Base-by-base conservation (phyloP, 768 basidiomycete genomes). In the Heimioporus sp. region DNA sequence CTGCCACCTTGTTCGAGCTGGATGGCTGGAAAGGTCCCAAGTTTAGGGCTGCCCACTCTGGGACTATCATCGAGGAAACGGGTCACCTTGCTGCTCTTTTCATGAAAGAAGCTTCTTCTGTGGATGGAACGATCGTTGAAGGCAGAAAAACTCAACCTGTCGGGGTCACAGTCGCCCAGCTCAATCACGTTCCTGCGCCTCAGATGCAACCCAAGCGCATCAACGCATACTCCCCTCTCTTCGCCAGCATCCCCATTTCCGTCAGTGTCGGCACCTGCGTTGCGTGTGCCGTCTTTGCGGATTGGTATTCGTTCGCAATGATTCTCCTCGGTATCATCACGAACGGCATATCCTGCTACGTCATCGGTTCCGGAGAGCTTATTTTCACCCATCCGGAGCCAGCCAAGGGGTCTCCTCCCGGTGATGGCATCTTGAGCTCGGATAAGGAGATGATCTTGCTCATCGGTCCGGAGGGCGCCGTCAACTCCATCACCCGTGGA, bases 241-340 rank as follows among this genome's bases (percentile, higher is more conserved):
- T 72, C 35, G 68, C 71, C 44, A 56, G 42, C 54, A 54, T 71
- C 16, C 68, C 69, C 1, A 73, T 73, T 30, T 32, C 56, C 2
- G 56, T 63, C 45, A 70, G 67, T 32, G 5, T 68, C 11, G 68
- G 58, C 15, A 55, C 65, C 1, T 69, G 68, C 52, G 47, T 57
- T 16, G 50, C 62, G 2, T 68, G 65, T 32, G 72, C 57, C 10
- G 35, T 69, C 20, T 65, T 64, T 17, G 8, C 38, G 1, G 72
- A 73, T 30, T 73, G 72, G 72, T 69, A 53, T 39, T 58, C 56
- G 21, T 73, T 70, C 46, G 48, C 65, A 11, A 49, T 70, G 65
- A 72, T 72, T 49, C 58, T 73, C 12, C 51, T 71, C 37, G 72
- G 72, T 4, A 65, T 67, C 34, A 0, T 73, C 39, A 51, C 65